Base-by-base conservation (phyloP, 1,139 yeast genomes). In the Saccharomyces hybrid region DNA sequence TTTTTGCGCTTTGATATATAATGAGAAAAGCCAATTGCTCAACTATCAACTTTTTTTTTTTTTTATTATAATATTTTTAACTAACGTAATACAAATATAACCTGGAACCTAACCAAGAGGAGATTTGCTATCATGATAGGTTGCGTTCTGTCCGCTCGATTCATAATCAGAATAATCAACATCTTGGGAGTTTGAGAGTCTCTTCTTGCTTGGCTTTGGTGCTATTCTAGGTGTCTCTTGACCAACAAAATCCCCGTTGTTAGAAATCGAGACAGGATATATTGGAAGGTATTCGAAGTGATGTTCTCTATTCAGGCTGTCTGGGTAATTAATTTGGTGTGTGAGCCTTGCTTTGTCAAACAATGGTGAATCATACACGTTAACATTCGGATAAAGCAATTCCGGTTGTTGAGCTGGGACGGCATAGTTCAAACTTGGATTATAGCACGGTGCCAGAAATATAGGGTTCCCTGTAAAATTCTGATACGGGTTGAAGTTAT, bases 381-480 rank as follows among this genome's bases (percentile, higher is more conserved):
- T 31, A 31, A 3, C 34, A 31, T 31, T 31, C 6, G 34, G 34
- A 31, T 31, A 31, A 31, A 31, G 34, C 34, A 31, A 31, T 31
- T 31, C 34, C 34, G 34, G 34, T 31, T 31, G 34, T 31, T 31
- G 34, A 31, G 3, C 34, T 3, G 34, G 34, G 34, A 31, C 3
- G 5, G 34, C 55, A 48, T 58, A 60, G 34, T 58, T 58, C 44
- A 53, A 27, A 27, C 42, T 53, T 11, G 53, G 48, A 28, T 51
- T 54, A 25, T 47, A 54, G 38, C 44, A 31, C 34, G 34, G 34
- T 31, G 34, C 3, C 34, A 31, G 34, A 31, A 31, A 31, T 31
- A 31, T 3, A 31, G 34, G 34, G 34, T 31, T 31, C 34, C 34
- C 34, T 13, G 34, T 31, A 31, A 31, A 31, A 31, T 31, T 31